phyloP scores from a whole-genome alignment of 225 moss, liverwort and hornwort species.

The Sphagnum contortum region DNA sequence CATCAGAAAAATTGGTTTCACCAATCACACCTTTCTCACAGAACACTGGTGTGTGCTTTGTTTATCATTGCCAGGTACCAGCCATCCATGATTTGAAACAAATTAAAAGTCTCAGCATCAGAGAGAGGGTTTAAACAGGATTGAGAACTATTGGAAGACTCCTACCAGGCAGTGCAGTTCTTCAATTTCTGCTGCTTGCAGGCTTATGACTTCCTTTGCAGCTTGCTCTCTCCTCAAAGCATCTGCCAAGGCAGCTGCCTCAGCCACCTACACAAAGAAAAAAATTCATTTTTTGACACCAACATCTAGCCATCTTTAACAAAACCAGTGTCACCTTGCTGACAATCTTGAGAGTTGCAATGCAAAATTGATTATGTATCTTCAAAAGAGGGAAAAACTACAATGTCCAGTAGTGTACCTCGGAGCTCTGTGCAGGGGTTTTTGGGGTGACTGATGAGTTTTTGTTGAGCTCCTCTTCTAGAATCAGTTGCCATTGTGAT shows the following conservation, averaged over 20 bases:
- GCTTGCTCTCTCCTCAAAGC: conserved; percentile 65
- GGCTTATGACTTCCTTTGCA: conserved; percentile 48
- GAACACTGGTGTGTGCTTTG: background rate
- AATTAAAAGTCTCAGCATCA: background rate
- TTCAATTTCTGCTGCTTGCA: conserved; percentile 75
- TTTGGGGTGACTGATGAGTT: conserved; percentile 19
- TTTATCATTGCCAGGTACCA: background rate
- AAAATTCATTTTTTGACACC: conserved; percentile 1
- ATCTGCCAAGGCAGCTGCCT: conserved; percentile 37
- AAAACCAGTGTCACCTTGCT: too few species aligned
- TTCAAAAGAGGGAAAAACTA: too few species aligned
- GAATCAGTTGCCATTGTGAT: conserved; percentile 15
- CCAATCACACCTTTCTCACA: background rate
- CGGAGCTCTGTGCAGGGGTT: too few species aligned
- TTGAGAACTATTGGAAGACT: background rate
- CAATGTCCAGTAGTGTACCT: too few species aligned
- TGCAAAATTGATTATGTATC: too few species aligned
- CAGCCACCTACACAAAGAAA: conserved; percentile 31
- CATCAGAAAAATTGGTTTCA: background rate
- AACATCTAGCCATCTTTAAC: conserved; percentile 1
- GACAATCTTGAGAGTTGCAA: too few species aligned
- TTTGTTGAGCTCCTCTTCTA: conserved; percentile 20
- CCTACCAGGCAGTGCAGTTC: conserved; percentile 71
- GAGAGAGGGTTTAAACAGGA: background rate
- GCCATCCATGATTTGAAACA: background rate